Evolutionary conservation across 2,329 filamentous ascomycete species (phyloP).

Genomic region (Monosporascus sp.): DNA sequence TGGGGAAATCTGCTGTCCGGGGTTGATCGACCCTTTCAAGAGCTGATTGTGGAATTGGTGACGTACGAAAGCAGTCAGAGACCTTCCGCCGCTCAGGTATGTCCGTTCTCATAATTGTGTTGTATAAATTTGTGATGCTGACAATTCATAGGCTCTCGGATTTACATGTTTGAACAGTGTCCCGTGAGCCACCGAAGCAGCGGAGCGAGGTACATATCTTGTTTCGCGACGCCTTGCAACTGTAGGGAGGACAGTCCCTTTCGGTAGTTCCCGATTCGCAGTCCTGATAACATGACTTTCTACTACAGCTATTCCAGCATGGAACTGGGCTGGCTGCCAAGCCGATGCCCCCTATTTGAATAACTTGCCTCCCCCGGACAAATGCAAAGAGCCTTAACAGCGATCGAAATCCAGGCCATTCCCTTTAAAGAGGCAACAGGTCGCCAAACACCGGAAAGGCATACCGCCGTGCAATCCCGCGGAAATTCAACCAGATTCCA

Average conservation of each 20-base stretch:
- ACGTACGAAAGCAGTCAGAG: constrained; percentile 66
- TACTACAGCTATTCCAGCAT: not conserved
- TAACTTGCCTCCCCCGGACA: too few relatives aligned
- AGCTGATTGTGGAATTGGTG: constrained; percentile 65
- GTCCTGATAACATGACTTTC: not conserved
- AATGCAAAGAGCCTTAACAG: too few relatives aligned
- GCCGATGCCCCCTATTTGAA: too few relatives aligned
- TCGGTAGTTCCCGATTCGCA: too few relatives aligned
- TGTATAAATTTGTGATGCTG: not conserved
- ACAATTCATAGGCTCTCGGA: constrained; percentile 8
- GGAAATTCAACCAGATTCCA: too few relatives aligned
- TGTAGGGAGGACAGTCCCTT: too few relatives aligned
- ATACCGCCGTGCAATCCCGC: too few relatives aligned
- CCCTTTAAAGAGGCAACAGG: too few relatives aligned
- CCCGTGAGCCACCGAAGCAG: not conserved
- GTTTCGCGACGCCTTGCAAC: too few relatives aligned
- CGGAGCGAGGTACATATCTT: not conserved
- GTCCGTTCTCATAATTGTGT: not conserved
- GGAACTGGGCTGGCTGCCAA: not conserved
- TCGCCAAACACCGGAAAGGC: too few relatives aligned
- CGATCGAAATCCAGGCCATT: too few relatives aligned
- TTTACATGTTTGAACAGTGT: constrained; percentile 10
- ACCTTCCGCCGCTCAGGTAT: constrained; percentile 59
- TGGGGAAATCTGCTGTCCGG: constrained; percentile 69
- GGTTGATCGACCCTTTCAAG: constrained; percentile 52